Conservation (phyloP, 2,329 filamentous ascomycete species). For the Diaporthe humulicola region DNA sequence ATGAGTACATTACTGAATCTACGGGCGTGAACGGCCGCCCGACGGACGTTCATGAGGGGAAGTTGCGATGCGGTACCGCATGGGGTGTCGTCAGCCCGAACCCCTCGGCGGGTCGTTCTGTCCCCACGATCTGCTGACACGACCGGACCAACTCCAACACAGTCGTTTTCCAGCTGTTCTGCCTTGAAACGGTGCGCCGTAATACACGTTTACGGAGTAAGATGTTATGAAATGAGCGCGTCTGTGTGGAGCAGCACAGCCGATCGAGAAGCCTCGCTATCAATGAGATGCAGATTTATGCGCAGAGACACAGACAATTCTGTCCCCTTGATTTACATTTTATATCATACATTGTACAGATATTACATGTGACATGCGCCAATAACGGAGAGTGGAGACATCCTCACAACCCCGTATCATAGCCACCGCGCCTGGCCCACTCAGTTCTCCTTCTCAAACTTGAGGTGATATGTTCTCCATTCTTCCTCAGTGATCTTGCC, state of each 20-base stretch:
- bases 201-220: not conserved
- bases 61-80: conserved; percentile 13
- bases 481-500: conserved; percentile 73
- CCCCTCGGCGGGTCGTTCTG: not conserved
- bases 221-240: not conserved
- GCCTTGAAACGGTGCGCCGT: not conserved
- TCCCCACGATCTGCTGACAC: not conserved
- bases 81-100: not conserved
- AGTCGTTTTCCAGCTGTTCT: not conserved
- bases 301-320: not conserved
- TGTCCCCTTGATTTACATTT: not conserved
- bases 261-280: rapidly evolving
- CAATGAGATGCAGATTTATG: not conserved
- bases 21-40: not conserved
- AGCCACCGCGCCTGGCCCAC: too few relatives aligned
- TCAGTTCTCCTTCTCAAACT: not conserved
- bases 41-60: conserved; percentile 19
- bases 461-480: conserved; percentile 61
- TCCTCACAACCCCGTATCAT: not conserved
- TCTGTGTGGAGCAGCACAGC: not conserved
- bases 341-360: not conserved
- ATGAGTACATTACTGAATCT: not conserved
- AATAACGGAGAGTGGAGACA: not conserved
- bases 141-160: not conserved
- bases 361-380: not conserved